These are phyloP conservation scores for Blastobotrys americana DNA, from an alignment of 805 yeast genomes.

Conservation along the genomic window DNA sequence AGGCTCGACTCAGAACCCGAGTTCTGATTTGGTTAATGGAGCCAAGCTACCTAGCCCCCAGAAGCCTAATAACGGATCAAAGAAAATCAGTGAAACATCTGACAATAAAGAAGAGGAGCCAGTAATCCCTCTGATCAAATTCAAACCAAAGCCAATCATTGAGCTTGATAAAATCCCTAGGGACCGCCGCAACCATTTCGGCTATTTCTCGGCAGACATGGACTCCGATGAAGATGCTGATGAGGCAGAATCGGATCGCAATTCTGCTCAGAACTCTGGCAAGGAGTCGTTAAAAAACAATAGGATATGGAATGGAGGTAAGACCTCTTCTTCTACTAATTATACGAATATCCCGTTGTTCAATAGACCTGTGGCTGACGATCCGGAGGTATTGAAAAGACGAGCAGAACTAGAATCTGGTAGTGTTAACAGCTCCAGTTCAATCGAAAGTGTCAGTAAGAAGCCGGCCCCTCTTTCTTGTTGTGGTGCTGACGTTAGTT, in stretches of 20 bases:
- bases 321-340: constrained; percentile 1
- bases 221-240: constrained; percentile 25
- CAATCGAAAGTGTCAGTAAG: constrained; percentile 8
- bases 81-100: too few species aligned
- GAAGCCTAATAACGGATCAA: background rate
- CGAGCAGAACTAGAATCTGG: constrained; percentile 3
- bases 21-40: background rate
- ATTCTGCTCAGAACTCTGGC: background rate
- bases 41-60: background rate
- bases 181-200: constrained; percentile 27
- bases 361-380: constrained; percentile 8
- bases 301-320: constrained; percentile 1
- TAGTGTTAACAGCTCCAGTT: constrained; percentile 3
- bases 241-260: background rate
- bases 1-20: constrained; percentile 11
- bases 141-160: constrained; percentile 14
- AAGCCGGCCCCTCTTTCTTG: constrained; percentile 1
- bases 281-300: constrained; percentile 1
- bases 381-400: constrained; percentile 15
- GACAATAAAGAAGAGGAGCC: too few species aligned
- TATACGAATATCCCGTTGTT: constrained; percentile 1
- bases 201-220: constrained; percentile 30
- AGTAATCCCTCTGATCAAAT: constrained; percentile 11
- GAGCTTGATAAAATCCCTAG: constrained; percentile 22
- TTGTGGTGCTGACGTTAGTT: constrained; percentile 14